Evolutionary conservation across 2,329 filamentous ascomycete genomes (phyloP), one percentile per base, ranked within the genome.

Genomic region (Aspergillus floridensis): DNA sequence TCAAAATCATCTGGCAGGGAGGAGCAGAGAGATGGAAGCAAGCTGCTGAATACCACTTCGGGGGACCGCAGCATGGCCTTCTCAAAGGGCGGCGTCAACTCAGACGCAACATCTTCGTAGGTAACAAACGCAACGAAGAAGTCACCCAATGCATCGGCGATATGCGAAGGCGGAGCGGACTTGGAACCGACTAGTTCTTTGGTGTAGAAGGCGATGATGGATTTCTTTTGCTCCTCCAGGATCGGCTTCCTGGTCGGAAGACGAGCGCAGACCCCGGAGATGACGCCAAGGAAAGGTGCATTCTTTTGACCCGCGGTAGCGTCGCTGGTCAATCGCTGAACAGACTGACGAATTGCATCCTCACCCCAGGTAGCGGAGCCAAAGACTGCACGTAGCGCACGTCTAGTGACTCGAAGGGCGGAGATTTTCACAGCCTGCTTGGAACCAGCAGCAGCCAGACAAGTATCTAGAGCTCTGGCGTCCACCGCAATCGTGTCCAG

Each of bases 61-160:
- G 95, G 96, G 7, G 93, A 89, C 72, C 96, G 86, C 49, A 99
- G 79, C 57, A 99, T 82, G 5, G 90, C 88, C 77, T 96, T 97
- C 71, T 99, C 95, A 14, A 98, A 80, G 0, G 92, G 81, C 8
- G 93, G 91, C 24, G 96, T 81, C 32, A 98, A 71, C 48, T 93
- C 86, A 63, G 86, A 88, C 56, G 86, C 84, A 31, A 98, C 73
- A 65, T 97, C 92, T 24, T 92, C 87, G 16, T 85, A 72, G 0
- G 85, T 88, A 41, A 89, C 82, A 71, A 93, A 98, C 32, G 82
- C 84, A 16, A 79, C 75, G 73, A 97, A 96, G 79, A 98, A 97
- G 72, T 97, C 92, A 53, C 81, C 78, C 50, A 98, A 78, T 5
- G 89, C 90, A 66, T 82, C 82, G 2, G 90, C 86, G 59, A 96